These are phyloP conservation scores for Homolaphlyctis polyrhiza DNA, from an alignment of 371 early-diverging fungal species.

Conservation along the genomic window DNA sequence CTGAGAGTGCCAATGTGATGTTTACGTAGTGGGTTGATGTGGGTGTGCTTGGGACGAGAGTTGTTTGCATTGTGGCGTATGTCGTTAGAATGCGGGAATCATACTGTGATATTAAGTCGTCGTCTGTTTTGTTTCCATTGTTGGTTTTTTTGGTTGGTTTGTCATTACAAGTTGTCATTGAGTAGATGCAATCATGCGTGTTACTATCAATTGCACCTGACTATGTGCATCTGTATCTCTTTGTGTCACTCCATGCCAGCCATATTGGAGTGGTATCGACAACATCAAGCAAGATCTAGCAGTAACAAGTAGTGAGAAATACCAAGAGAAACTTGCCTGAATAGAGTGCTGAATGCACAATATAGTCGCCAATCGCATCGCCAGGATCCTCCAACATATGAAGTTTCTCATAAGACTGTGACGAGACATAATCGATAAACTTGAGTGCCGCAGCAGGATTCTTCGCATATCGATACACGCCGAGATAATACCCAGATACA, in stretches of 20 bases:
- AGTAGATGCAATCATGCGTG: neutral
- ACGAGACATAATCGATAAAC: neutral
- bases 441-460: neutral
- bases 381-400: neutral
- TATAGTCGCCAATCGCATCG: neutral
- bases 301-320: neutral
- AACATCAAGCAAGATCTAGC: too few relatives aligned
- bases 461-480: neutral
- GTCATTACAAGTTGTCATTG: neutral
- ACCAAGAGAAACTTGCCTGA: neutral
- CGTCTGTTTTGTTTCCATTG: neutral
- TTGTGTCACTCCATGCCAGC: neutral
- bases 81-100: neutral
- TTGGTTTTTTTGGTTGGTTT: neutral
- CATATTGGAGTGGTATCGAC: too few relatives aligned
- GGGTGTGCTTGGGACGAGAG: neutral
- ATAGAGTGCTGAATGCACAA: neutral
- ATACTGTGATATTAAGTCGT: too few relatives aligned
- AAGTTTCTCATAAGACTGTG: neutral
- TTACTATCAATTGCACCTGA: neutral
- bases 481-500: neutral
- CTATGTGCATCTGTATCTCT: neutral
- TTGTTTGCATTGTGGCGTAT: neutral
- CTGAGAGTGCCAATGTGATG: neutral
- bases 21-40: neutral